Percentiles rank a stretch among this genome's conserved stretches.
These are phyloP conservation scores for Candida ficus DNA, from an alignment of 805 yeast genomes.

Conservation along the genomic window DNA sequence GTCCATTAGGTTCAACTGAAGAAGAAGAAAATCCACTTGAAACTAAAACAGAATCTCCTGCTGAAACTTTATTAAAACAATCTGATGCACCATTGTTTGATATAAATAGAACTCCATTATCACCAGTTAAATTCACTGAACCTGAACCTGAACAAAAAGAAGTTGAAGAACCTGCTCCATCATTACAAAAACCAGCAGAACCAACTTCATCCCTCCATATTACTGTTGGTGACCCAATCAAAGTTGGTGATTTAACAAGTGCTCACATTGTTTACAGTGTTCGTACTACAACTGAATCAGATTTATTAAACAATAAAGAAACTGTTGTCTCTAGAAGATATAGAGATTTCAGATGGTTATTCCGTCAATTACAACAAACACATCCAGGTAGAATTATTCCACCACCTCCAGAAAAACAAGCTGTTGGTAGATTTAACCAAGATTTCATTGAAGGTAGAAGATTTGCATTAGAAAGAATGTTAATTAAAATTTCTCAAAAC, in stretches of 20 bases:
- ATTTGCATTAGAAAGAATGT: conserved; percentile 80
- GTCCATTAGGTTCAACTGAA: conserved; percentile 27
- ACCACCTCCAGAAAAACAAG: conserved; percentile 94
- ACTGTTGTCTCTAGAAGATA: conserved; percentile 76
- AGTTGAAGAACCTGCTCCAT: conserved; percentile 4
- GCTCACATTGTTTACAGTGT: conserved; percentile 88
- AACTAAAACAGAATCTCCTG: conserved; percentile 25
- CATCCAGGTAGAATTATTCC: conserved; percentile 92
- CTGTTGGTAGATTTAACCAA: conserved; percentile 86
- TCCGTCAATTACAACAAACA: conserved; percentile 76
- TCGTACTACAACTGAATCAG: conserved; percentile 44
- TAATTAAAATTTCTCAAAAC: conserved; percentile 59
- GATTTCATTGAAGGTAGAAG: conserved; percentile 86
- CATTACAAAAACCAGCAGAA: background rate
- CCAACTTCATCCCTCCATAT: conserved; percentile 43
- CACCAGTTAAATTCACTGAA: conserved; percentile 18
- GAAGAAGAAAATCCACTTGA: conserved; percentile 25
- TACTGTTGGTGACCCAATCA: conserved; percentile 83
- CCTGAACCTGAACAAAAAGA: conserved; percentile 8
- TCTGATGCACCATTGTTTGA: conserved; percentile 53
- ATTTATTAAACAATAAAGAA: conserved; percentile 32
- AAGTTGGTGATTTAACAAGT: conserved; percentile 84
- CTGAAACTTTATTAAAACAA: conserved; percentile 36
- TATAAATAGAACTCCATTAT: conserved; percentile 27
- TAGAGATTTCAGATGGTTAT: conserved; percentile 90